Conservation (phyloP, 768 basidiomycete species). For the Hemileccinum impolitum region DNA sequence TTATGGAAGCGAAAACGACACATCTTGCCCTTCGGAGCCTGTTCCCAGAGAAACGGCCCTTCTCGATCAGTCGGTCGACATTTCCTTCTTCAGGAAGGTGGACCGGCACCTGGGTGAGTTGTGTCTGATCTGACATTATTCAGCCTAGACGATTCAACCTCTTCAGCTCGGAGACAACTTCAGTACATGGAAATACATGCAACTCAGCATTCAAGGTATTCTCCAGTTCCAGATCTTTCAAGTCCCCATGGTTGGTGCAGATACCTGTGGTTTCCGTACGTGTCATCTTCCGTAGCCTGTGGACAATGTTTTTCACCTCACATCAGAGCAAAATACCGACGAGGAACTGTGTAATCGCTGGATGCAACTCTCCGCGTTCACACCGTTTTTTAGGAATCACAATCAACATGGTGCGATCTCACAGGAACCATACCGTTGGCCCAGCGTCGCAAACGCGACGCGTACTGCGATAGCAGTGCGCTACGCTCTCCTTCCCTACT, state of each 20-base stretch:
- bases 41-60: conserved; percentile 59
- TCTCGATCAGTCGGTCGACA: conserved; percentile 64
- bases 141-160: conserved; percentile 28
- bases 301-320: not conserved
- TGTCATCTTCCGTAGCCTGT: not conserved
- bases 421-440: conserved; percentile 79
- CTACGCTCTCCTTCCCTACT: conserved; percentile 71
- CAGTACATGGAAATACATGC: conserved; percentile 68
- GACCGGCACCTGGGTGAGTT: conserved; percentile 62
- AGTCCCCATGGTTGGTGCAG: conserved; percentile 78
- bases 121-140: not conserved
- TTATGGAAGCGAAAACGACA: conserved; percentile 66
- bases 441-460: conserved; percentile 68
- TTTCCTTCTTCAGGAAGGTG: conserved; percentile 64
- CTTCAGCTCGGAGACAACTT: conserved; percentile 67
- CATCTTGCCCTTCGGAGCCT: conserved; percentile 52
- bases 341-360: conserved; percentile 82
- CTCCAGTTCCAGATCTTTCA: conserved; percentile 81
- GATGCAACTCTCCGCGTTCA: conserved; percentile 78
- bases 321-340: conserved; percentile 51
- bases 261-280: conserved; percentile 41
- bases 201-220: conserved; percentile 66
- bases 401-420: conserved; percentile 59
- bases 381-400: conserved; percentile 82
- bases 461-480: conserved; percentile 64